phyloP scores from a whole-genome alignment of 1,284 basidiomycete species.

The Boletus semigastroideus region DNA sequence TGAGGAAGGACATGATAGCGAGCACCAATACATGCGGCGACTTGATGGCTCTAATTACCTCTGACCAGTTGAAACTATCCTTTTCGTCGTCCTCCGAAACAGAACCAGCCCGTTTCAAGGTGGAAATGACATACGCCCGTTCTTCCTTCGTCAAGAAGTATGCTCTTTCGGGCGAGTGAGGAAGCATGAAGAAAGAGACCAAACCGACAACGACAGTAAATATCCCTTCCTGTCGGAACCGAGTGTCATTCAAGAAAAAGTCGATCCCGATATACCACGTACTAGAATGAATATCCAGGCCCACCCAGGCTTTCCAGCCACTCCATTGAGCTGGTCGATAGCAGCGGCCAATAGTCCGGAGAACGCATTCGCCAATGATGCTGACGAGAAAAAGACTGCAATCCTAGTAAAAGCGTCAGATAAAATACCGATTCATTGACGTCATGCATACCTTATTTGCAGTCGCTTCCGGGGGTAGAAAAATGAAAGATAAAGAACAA shows the following conservation, averaged over 20 bases:
- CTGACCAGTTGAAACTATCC: constrained; percentile 39
- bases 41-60: constrained; percentile 35
- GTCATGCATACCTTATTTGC: constrained; percentile 46
- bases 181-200: constrained; percentile 49
- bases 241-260: neutral
- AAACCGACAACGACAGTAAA: constrained; percentile 51
- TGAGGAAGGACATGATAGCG: constrained; percentile 28
- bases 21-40: constrained; percentile 37
- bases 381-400: constrained; percentile 52
- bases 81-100: constrained; percentile 36
- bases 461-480: constrained; percentile 60
- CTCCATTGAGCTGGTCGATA: constrained; percentile 53
- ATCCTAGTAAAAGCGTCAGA: constrained; percentile 34
- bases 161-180: constrained; percentile 46
- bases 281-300: constrained; percentile 69
- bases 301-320: constrained; percentile 50
- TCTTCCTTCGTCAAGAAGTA: constrained; percentile 43
- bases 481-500: constrained; percentile 55
- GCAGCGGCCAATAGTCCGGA: constrained; percentile 63
- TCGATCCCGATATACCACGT: neutral
- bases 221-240: constrained; percentile 43
- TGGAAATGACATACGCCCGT: constrained; percentile 37
- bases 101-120: constrained; percentile 31
- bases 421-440: neutral
- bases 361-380: constrained; percentile 61